These are phyloP conservation scores for Coniochaeta sp. DNA, from an alignment of 2,329 filamentous ascomycete species.

Conservation along the genomic window DNA sequence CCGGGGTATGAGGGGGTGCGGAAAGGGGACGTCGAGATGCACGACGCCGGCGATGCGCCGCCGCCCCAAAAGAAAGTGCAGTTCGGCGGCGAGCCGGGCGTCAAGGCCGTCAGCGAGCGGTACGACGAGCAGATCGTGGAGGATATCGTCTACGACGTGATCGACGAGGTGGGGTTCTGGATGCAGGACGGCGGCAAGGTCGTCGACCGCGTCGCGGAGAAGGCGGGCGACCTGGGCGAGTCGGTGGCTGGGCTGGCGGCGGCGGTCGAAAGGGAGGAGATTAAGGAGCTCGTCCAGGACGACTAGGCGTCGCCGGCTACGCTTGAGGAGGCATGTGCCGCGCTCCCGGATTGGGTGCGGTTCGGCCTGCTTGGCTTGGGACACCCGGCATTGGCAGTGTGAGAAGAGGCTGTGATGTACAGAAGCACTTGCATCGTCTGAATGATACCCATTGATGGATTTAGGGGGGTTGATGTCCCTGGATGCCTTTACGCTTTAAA, in stretches of 20 bases:
- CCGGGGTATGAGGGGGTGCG: conserved; percentile 43
- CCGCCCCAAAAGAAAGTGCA: not conserved
- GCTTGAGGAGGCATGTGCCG: not conserved
- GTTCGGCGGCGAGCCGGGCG: not conserved
- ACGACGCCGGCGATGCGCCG: conserved; percentile 21
- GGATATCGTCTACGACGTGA: conserved; percentile 84
- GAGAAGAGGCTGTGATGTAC: not conserved
- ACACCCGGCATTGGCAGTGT: not conserved
- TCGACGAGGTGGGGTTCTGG: conserved; percentile 93
- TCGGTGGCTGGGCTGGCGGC: not conserved
- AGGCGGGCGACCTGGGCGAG: conserved; percentile 23
- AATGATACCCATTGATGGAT: not conserved
- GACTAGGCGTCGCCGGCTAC: conserved; percentile 29
- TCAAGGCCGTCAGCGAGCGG: conserved; percentile 59
- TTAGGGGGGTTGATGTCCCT: not conserved
- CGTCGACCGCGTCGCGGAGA: conserved; percentile 30
- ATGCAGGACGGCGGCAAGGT: conserved; percentile 56
- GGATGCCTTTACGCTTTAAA: not conserved
- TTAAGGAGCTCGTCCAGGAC: conserved; percentile 60
- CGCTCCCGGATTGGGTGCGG: not conserved
- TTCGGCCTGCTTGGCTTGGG: not conserved
- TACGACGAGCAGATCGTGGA: conserved; percentile 93
- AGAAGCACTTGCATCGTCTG: not conserved
- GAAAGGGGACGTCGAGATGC: conserved; percentile 41
- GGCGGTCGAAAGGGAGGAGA: conserved; percentile 44